Evolutionary conservation across 139 green algal species (phyloP).

Genomic region (Limnomonas spitsbergensis): DNA sequence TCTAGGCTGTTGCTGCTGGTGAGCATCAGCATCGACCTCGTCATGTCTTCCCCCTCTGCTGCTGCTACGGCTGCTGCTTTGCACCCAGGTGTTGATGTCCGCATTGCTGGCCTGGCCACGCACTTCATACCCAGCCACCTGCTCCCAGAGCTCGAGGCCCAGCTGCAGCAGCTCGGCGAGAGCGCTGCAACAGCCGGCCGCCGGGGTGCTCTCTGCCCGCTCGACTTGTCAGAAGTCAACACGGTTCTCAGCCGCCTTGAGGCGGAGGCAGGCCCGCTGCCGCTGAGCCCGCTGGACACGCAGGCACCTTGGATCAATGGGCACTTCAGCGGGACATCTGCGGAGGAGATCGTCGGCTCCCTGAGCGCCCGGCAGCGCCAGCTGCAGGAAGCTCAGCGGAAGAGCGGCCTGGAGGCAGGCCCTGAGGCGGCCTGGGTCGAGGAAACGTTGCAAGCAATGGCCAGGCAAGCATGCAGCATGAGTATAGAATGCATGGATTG

Average conservation of each 20-base stretch:
- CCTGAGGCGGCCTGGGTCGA: slow-evolving; percentile 8
- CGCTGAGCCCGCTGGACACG: background rate
- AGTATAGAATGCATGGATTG: slow-evolving; percentile 2
- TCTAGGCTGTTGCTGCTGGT: too few relatives aligned
- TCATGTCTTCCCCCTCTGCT: too few relatives aligned
- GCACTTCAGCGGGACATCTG: background rate
- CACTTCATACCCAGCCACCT: slow-evolving; percentile 70
- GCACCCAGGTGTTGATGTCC: slow-evolving; percentile 58
- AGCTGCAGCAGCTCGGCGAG: slow-evolving; percentile 27
- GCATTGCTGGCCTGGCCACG: slow-evolving; percentile 74
- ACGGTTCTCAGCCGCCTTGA: background rate
- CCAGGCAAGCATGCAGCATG: background rate
- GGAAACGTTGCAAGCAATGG: slow-evolving; percentile 19
- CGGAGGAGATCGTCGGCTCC: background rate
- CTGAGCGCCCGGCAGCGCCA: background rate
- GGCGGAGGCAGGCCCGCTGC: background rate
- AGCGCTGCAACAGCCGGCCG: background rate
- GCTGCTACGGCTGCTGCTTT: background rate
- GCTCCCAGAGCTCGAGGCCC: slow-evolving; percentile 46
- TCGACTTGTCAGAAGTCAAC: background rate
- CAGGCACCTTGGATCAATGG: background rate
- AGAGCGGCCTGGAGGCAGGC: background rate
- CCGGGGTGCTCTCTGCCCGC: background rate
- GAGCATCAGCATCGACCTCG: too few relatives aligned
- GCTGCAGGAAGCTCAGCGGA: background rate